Evolutionary conservation across 257 asterid genomes (phyloP).

Genomic region (Haberlea rhodopensis): DNA sequence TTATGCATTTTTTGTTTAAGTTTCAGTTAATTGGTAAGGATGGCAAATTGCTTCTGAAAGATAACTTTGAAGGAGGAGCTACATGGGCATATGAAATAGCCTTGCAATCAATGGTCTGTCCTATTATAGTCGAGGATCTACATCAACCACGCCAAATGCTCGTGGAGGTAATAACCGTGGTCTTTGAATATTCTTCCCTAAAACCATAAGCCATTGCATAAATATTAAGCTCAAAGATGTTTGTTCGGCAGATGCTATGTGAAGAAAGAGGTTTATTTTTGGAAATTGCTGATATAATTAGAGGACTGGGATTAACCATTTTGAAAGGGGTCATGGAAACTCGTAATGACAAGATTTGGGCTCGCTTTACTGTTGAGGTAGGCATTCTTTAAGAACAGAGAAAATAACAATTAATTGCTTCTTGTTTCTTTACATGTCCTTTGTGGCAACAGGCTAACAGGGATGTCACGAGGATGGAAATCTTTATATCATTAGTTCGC

Average conservation of each 20-base stretch:
- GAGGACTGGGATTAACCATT: slow-evolving; percentile 85
- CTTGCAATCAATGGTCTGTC: slow-evolving; percentile 78
- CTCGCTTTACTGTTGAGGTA: slow-evolving; percentile 91
- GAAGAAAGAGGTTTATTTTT: slow-evolving; percentile 81
- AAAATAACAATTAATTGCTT: too few species aligned
- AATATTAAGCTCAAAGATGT: neutral
- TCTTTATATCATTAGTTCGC: slow-evolving; percentile 61
- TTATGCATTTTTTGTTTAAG: slow-evolving; percentile 9
- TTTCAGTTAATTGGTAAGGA: slow-evolving; percentile 68
- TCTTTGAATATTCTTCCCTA: too few species aligned
- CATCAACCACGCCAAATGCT: slow-evolving; percentile 92
- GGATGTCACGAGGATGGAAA: slow-evolving; percentile 67
- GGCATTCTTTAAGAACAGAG: too few species aligned
- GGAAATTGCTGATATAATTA: slow-evolving; percentile 88
- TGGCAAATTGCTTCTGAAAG: slow-evolving; percentile 67
- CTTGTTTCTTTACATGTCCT: too few species aligned
- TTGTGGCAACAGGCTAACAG: slow-evolving; percentile 53
- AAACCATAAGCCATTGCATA: too few species aligned
- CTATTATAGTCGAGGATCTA: slow-evolving; percentile 88
- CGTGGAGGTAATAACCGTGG: slow-evolving; percentile 87
- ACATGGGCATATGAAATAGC: slow-evolving; percentile 98
- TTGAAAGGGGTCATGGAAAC: slow-evolving; percentile 91
- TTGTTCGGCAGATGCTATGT: slow-evolving; percentile 67
- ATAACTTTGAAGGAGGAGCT: slow-evolving; percentile 82
- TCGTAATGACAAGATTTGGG: slow-evolving; percentile 79